phyloP scores from a whole-genome alignment of 805 yeast genomes.

The Debaryomyces tyrocola region DNA sequence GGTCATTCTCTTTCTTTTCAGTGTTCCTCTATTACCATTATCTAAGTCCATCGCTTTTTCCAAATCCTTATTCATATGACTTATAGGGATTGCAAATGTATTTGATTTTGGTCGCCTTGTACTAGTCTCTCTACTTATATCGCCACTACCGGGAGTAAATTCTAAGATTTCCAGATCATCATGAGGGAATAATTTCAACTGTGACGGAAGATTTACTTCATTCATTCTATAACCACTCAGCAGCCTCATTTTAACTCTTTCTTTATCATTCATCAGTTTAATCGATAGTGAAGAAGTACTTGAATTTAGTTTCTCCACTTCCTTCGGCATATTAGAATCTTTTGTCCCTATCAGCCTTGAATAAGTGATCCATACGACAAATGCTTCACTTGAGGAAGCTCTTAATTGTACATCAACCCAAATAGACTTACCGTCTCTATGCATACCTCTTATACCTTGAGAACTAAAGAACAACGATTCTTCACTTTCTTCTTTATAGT shows the following conservation, averaged over 20 bases:
- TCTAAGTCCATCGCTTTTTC: not conserved
- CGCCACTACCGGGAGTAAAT: conserved; percentile 25
- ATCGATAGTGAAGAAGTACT: conserved; percentile 15
- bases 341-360: conserved; percentile 45
- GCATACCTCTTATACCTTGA: conserved; percentile 66
- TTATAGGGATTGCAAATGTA: conserved; percentile 29
- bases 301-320: conserved; percentile 23
- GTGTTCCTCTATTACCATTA: not conserved
- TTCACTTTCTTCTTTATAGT: conserved; percentile 20
- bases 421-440: conserved; percentile 65
- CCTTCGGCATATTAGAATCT: conserved; percentile 15
- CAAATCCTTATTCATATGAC: conserved; percentile 4
- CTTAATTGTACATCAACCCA: conserved; percentile 80
- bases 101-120: conserved; percentile 30
- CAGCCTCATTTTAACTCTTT: conserved; percentile 1
- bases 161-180: conserved; percentile 32
- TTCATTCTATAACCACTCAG: conserved; percentile 2
- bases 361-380: conserved; percentile 84
- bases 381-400: conserved; percentile 56
- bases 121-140: conserved; percentile 34
- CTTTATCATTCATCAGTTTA: conserved; percentile 3
- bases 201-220: conserved; percentile 49
- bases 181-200: conserved; percentile 46
- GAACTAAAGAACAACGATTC: conserved; percentile 56
- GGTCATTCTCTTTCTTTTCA: not conserved